Evolutionary conservation across 352 stramenopile genomes (phyloP).

Genomic region (Pythium dissimile): DNA sequence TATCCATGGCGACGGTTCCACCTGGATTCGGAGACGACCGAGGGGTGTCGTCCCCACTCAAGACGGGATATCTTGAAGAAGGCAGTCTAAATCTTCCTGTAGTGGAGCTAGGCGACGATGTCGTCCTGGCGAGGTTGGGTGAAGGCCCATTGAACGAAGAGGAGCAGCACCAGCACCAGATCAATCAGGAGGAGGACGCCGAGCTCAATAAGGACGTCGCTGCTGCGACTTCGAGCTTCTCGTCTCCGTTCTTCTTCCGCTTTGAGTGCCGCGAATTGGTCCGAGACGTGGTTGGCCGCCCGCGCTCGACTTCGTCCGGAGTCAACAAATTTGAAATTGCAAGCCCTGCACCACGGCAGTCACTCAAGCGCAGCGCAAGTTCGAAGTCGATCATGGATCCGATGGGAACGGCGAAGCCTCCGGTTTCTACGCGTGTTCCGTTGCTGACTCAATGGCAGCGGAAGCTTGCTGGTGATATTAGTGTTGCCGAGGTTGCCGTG

Average conservation of each 20-base stretch:
- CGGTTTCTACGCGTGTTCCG: not conserved
- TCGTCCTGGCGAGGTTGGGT: not conserved
- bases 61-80: no score
- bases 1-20: not conserved
- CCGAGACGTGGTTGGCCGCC: conserved; percentile 1
- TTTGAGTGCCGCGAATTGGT: conserved; percentile 75
- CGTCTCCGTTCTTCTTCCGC: conserved; percentile 80
- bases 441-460: not conserved
- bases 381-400: conserved; percentile 51
- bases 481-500: not conserved
- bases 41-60: no score
- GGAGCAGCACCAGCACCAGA: conserved; percentile 20
- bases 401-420: not conserved
- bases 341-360: not conserved
- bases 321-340: not conserved
- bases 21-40: not conserved
- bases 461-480: not conserved
- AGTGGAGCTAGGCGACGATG: no score
- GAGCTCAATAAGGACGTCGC: conserved; percentile 85
- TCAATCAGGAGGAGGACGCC: conserved; percentile 60
- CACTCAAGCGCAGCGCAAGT: conserved; percentile 41
- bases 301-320: conserved; percentile 15
- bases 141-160: not conserved
- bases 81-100: no score
- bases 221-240: conserved; percentile 79